A percentile compares a stretch with the other conserved stretches of the same genome.
Conservation (phyloP, 1,139 yeast genomes). For the Hansenula sp. region DNA sequence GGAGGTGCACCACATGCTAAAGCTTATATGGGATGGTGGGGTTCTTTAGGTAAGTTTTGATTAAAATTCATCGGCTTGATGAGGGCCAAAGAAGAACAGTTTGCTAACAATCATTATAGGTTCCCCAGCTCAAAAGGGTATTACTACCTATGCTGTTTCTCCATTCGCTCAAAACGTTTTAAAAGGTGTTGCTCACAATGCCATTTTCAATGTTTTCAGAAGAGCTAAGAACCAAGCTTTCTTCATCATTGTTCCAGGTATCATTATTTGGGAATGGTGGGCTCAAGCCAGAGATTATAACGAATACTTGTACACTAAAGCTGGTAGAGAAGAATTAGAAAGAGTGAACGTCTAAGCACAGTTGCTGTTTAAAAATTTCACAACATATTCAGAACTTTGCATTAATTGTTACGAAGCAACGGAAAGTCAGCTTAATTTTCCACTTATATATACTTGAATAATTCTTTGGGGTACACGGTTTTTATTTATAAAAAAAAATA, state of each 20-base stretch:
- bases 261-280: slow-evolving; percentile 85
- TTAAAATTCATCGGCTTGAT: too few relatives aligned
- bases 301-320: slow-evolving; percentile 94
- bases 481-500: background rate
- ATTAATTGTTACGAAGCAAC: too few relatives aligned
- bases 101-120: slow-evolving; percentile 30
- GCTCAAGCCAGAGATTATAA: slow-evolving; percentile 85
- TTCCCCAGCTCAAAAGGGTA: slow-evolving; percentile 83
- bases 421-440: too few relatives aligned
- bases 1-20: slow-evolving; percentile 73
- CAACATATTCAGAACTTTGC: background rate
- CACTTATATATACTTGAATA: background rate
- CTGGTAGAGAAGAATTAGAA: slow-evolving; percentile 90
- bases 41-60: slow-evolving; percentile 35
- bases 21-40: slow-evolving; percentile 98
- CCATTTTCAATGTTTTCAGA: slow-evolving; percentile 92
- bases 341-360: slow-evolving; percentile 59
- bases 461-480: background rate
- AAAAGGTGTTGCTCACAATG: slow-evolving; percentile 80
- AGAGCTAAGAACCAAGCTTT: slow-evolving; percentile 86
- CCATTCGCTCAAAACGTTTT: slow-evolving; percentile 93
- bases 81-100: background rate
- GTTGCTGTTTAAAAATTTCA: background rate
- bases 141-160: slow-evolving; percentile 83
- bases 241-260: slow-evolving; percentile 73